Evolutionary conservation across 768 basidiomycete species (phyloP), one percentile per base, ranked within the genome.

Genomic region (Tubosaeta sp.): DNA sequence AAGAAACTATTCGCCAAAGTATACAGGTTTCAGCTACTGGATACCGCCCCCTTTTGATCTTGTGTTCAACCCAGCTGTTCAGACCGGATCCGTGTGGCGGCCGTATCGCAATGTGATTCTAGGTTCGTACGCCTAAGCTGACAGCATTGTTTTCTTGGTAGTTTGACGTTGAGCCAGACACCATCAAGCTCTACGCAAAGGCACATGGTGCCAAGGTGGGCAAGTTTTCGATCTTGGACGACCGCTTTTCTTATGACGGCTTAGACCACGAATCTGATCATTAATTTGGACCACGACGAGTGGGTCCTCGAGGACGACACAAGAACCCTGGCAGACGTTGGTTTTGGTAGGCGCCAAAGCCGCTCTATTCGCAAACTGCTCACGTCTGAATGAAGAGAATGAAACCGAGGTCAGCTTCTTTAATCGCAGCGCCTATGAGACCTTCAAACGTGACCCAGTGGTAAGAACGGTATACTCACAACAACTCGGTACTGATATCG

Each of bases 401-500:
- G 95, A 99, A 69, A 89, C 90, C 0, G 95, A 99, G 72, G 78
- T 94, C 55, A 94, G 90, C 65, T 87, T 95, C 70, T 98, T 98
- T 74, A 86, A 86, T 59, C 74, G 79, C 25, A 75, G 78, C 39
- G 71, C 80, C 16, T 98, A 98, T 59, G 82, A 90, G 27, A 71
- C 70, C 29, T 99, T 93, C 80, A 90, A 90, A 68, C 57, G 74
- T 41, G 77, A 95, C 65, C 96, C 95, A 13, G 80, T 86, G 74
- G 93, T 92, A 56, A 34, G 56, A n/a, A 1, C 2, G 11, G 12
- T 27, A 12, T 27, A 13, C 16, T 18, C 34, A 4, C 16, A 27
- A 24, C n/a, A 4, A 6, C 3, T 2, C 9, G 21, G 32, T 24
- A 19, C 34, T 40, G 22, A 50, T 22, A 41, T 32, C 16, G 10